phyloP scores from a whole-genome alignment of 169 alveolate genomes.

The Eimeria acervulina region DNA sequence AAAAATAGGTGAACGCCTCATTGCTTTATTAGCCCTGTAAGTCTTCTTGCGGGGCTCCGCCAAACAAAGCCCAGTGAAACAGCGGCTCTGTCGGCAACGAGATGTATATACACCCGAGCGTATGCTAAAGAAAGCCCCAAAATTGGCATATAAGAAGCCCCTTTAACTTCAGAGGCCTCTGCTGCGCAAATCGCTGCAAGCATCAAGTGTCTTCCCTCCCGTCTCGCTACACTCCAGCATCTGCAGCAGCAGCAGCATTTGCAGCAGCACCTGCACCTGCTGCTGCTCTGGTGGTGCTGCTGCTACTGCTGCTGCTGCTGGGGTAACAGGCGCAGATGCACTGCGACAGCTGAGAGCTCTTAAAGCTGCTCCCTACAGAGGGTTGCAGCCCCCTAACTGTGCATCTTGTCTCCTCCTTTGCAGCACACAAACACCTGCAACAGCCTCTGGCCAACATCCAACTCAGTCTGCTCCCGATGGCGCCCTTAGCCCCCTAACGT shows the following conservation, averaged over 20 bases:
- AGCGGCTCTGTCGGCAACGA: background rate
- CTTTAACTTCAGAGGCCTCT: background rate
- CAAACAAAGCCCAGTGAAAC: background rate
- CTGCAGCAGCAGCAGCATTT: background rate
- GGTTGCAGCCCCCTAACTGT: background rate
- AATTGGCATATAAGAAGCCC: background rate
- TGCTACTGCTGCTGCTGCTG: background rate
- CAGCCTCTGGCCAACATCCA: background rate
- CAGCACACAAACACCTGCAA: background rate
- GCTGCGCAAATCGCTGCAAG: background rate
- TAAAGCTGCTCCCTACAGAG: background rate
- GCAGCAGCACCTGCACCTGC: no score
- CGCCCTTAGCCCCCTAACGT: no score
- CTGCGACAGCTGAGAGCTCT: background rate
- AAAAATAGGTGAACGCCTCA: background rate
- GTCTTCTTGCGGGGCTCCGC: background rate
- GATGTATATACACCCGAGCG: background rate
- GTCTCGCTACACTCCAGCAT: background rate
- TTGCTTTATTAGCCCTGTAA: background rate
- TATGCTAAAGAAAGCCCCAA: background rate
- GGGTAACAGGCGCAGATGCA: background rate
- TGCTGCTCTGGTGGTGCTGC: no score
- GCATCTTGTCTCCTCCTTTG: background rate
- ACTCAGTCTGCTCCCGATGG: no score
- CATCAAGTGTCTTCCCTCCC: constrained; percentile 7